A percentile compares a stretch with the other conserved stretches of the same genome.
Evolutionary conservation across 1,139 yeast genomes (phyloP).

Genomic region (Blastobotrys aristatus): DNA sequence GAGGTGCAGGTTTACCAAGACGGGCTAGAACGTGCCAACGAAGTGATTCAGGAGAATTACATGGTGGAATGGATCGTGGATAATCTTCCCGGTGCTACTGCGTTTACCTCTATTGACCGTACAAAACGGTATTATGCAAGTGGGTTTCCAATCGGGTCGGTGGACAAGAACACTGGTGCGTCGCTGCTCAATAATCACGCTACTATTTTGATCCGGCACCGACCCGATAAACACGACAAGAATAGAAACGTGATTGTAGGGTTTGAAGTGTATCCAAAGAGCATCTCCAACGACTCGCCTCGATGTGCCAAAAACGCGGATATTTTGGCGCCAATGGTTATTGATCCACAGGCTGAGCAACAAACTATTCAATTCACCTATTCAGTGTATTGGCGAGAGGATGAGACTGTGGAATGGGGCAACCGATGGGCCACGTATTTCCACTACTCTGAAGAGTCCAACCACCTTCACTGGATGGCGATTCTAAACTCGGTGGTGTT

Average conservation of each 20-base stretch:
- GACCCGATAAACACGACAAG: constrained; percentile 41
- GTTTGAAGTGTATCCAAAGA: constrained; percentile 83
- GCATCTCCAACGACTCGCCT: constrained; percentile 49
- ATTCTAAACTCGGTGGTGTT: constrained; percentile 60
- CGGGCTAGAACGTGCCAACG: constrained; percentile 53
- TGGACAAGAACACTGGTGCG: constrained; percentile 43
- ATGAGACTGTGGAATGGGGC: constrained; percentile 57
- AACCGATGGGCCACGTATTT: constrained; percentile 74
- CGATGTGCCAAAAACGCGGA: constrained; percentile 28
- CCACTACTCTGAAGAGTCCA: constrained; percentile 47
- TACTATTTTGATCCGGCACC: constrained; percentile 73
- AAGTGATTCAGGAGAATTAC: constrained; percentile 62
- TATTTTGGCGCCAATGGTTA: constrained; percentile 19
- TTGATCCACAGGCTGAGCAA: constrained; percentile 24
- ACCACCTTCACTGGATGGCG: constrained; percentile 66
- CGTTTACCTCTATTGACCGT: constrained; percentile 60
- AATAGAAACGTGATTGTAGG: constrained; percentile 68
- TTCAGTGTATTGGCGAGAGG: constrained; percentile 88
- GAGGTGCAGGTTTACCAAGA: constrained; percentile 50
- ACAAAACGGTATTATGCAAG: constrained; percentile 70
- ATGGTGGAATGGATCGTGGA: constrained; percentile 82
- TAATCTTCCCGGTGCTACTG: constrained; percentile 85
- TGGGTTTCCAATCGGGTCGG: constrained; percentile 81
- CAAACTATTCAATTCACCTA: constrained; percentile 68
- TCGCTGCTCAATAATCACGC: constrained; percentile 62